Evolutionary conservation across 805 yeast species (phyloP).

Genomic region (Citeromyces matritensis): DNA sequence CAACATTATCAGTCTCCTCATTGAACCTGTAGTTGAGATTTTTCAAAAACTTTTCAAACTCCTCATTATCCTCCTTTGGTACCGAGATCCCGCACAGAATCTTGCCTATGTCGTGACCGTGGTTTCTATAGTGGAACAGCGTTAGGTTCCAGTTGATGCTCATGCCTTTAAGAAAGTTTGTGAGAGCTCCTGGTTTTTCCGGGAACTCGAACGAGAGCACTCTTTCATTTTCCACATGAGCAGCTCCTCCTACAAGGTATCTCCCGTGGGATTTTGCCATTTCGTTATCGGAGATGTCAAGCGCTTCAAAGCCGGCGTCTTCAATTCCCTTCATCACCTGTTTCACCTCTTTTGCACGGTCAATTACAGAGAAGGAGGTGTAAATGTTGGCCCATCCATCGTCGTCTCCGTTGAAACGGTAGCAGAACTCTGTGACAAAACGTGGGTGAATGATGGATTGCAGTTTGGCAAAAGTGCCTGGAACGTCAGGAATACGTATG

Average conservation of each 20-base stretch:
- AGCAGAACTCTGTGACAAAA: slow-evolving; percentile 86
- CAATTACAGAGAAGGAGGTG: slow-evolving; percentile 74
- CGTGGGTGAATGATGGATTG: slow-evolving; percentile 76
- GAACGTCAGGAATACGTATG: slow-evolving; percentile 81
- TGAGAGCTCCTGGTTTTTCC: slow-evolving; percentile 90
- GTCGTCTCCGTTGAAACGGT: slow-evolving; percentile 45
- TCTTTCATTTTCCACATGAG: slow-evolving; percentile 59
- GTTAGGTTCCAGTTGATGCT: slow-evolving; percentile 83
- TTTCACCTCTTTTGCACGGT: slow-evolving; percentile 59
- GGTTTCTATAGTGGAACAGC: slow-evolving; percentile 91
- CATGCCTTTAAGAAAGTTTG: slow-evolving; percentile 59
- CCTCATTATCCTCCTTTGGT: slow-evolving; percentile 52
- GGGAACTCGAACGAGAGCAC: slow-evolving; percentile 86
- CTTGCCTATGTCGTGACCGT: slow-evolving; percentile 90
- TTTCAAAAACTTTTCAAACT: slow-evolving; percentile 53
- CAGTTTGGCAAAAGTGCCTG: slow-evolving; percentile 76
- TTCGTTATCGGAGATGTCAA: slow-evolving; percentile 83
- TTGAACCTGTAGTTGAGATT: slow-evolving; percentile 60
- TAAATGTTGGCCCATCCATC: slow-evolving; percentile 56
- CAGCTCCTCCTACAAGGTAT: slow-evolving; percentile 88
- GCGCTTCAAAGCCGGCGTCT: slow-evolving; percentile 53
- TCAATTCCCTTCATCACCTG: slow-evolving; percentile 46
- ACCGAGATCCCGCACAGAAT: slow-evolving; percentile 82
- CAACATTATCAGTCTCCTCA: slow-evolving; percentile 77
- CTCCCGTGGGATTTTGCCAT: slow-evolving; percentile 94